These are phyloP conservation scores for Moesziomyces sp. DNA, from an alignment of 1,284 basidiomycete species.

Conservation along the genomic window DNA sequence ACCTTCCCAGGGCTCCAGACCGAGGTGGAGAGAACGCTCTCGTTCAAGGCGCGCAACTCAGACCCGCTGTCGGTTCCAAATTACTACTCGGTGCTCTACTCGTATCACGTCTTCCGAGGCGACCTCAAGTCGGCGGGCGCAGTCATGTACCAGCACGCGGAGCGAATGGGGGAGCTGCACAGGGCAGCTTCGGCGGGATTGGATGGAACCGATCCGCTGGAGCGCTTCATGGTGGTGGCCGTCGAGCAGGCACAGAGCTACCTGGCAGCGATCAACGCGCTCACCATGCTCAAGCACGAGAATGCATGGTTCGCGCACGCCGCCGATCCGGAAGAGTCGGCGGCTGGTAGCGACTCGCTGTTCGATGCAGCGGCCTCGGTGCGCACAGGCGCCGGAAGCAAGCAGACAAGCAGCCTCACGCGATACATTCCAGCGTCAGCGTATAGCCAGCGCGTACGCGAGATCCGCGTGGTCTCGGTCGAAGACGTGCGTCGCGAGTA, in stretches of 20 bases:
- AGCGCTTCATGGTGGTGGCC: constrained; percentile 70
- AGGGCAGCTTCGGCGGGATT: constrained; percentile 3
- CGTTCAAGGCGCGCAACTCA: constrained; percentile 93
- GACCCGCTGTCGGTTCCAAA: constrained; percentile 86
- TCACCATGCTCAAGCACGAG: constrained; percentile 82
- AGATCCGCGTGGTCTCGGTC: constrained; percentile 82
- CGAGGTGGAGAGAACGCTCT: constrained; percentile 87
- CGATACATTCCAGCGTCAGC: constrained; percentile 79
- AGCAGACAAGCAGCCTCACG: constrained; percentile 73
- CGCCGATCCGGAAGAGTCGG: constrained; percentile 21
- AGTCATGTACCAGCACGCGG: constrained; percentile 92
- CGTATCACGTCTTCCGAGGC: constrained; percentile 73
- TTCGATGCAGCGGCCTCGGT: constrained; percentile 17
- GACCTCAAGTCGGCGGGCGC: constrained; percentile 66
- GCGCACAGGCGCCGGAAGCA: constrained; percentile 14
- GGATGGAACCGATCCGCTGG: constrained; percentile 33
- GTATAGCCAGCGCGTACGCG: constrained; percentile 71
- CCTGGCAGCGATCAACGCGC: constrained; percentile 86
- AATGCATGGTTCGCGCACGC: constrained; percentile 81
- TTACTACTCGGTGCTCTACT: constrained; percentile 93
- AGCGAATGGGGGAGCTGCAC: constrained; percentile 75
- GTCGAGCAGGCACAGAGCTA: constrained; percentile 82
- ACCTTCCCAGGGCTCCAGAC: constrained; percentile 86
- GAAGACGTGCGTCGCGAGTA: constrained; percentile 87
- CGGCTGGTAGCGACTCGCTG: constrained; percentile 24